Base-by-base conservation (phyloP, 768 basidiomycete genomes). In the Boletus edulis region DNA sequence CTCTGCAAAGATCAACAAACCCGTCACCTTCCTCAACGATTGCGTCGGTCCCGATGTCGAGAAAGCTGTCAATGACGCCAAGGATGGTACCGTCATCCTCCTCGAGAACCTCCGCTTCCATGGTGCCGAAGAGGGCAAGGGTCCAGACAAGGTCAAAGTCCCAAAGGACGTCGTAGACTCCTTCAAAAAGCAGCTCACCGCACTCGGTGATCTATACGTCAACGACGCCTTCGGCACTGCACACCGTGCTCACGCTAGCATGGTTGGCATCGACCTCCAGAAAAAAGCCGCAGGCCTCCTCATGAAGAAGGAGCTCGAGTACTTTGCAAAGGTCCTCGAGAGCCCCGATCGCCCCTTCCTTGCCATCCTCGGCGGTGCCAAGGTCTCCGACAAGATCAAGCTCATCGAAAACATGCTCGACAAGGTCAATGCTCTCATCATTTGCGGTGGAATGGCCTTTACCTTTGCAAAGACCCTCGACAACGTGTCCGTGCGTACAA, bases 141-240 rank as follows among this genome's bases (percentile, higher is more conserved):
- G 90, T 72, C 93, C 96, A 49, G 94, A 94, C 66, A 99, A 99
- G 80, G 89, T 82, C 63, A 98, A 98, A 76, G 96, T 97, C 41
- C 90, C 94, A 70, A 78, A 89, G 20, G 81, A 83, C 48, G 80
- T 82, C 57, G 91, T 98, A 57, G 73, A 86, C 52, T 76, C 84
- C 64, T 99, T 99, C 82, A 82, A 92, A 45, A 86, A 92, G 67
- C 78, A 85, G 35, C 85, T 99, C 63, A 98, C 96, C 52, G 81
- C 79, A 52, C 87, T 99, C 62, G 95, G 95, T 49, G 94, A 98
- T 67, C 88, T 99, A 60, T 98, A 98, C 72, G 80, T 99, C 72
- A 99, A 99, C 77, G 96, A 99, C 71, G 96, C 96, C 24, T 99
- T 99, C 69, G 96, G 96, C 46, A 99, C 96, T 43, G 96, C 95